A percentile compares a stretch with the other conserved stretches of the same genome.
phyloP scores from a whole-genome alignment of 768 basidiomycete genomes.

The Suillus fuscotomentosus region DNA sequence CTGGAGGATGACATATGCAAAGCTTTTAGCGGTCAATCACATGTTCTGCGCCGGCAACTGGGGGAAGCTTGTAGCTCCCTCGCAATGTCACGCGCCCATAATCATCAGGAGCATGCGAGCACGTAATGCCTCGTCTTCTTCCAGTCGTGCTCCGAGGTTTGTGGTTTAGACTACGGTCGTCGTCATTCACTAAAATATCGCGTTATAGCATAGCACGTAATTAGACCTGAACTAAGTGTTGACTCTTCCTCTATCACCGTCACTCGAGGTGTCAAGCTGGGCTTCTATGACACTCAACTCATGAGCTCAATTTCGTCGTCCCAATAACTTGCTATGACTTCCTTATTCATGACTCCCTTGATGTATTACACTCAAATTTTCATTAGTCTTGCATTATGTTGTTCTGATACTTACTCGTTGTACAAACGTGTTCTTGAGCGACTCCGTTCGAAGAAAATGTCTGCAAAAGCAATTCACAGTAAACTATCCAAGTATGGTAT shows the following conservation, averaged over 20 bases:
- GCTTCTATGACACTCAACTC: background rate
- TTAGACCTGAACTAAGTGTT: background rate
- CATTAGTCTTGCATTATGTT: background rate
- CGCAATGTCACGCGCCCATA: background rate
- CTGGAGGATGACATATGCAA: slow-evolving; percentile 21
- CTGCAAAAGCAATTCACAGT: no score
- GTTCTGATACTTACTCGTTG: background rate
- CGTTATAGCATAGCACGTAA: background rate
- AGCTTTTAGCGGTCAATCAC: slow-evolving; percentile 11
- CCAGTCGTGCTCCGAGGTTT: background rate
- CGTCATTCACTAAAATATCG: background rate
- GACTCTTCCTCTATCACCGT: background rate
- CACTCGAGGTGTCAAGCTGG: background rate
- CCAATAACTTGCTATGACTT: background rate
- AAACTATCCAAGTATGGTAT: background rate
- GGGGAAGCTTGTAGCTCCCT: background rate
- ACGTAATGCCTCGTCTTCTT: background rate
- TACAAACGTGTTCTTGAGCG: background rate
- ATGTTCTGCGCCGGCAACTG: slow-evolving; percentile 5
- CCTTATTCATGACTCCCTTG: background rate
- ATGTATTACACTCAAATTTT: background rate
- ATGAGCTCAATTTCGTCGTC: background rate
- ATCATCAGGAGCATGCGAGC: background rate
- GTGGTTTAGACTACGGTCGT: background rate
- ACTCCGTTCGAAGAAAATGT: no score